Base-by-base conservation (phyloP, 2,329 filamentous ascomycete genomes). In the Phialophora macrospora region DNA sequence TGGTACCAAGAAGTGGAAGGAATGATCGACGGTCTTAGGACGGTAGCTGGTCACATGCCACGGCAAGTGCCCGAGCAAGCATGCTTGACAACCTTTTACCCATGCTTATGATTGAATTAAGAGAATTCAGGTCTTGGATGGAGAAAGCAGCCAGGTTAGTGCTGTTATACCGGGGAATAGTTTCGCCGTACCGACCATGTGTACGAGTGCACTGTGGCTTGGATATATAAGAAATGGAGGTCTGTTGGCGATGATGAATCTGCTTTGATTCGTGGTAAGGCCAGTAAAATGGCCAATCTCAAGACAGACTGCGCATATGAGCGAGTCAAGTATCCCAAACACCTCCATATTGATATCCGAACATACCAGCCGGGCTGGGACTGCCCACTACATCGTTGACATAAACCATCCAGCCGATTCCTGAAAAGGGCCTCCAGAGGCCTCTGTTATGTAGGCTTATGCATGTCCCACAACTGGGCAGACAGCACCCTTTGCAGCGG, bases 401-500 rank as follows among this genome's bases (percentile, higher is more conserved):
- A 44, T 44, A n/a, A 3, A n/a, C n/a, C 38, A 20, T 44, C 38
- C 38, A 20, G 14, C 17, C 38, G 1, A 44, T 20, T 20, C 38
- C 17, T 20, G 6, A 44, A 17, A 44, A 44, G 7, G 6, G 5
- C 17, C 38, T 44, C 38, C 38, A 8, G 17, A 44, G 38, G 38
- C 14, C 17, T 44, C 38, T 44, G 38, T 44, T 2, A 34, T 20
- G 44, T 20, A 34, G 30, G 12, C 24, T 49, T 20, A 28, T 44
- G 38, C 26, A 9, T 34, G 41, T 28, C 68, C 68, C 0, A 69
- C 70, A 4, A 72, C 70, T 14, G 70, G 70, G 60, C 70, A 72
- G 11, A 69, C 64, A 17, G 70, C 69, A 28, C 64, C 70, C 46
- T 70, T 65, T 0, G 59, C 24, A 4, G 66, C 69, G 3, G 54